These are phyloP conservation scores for Oleoguttula mirabilis DNA, from an alignment of 495 filamentous ascomycete species.

Conservation along the genomic window DNA sequence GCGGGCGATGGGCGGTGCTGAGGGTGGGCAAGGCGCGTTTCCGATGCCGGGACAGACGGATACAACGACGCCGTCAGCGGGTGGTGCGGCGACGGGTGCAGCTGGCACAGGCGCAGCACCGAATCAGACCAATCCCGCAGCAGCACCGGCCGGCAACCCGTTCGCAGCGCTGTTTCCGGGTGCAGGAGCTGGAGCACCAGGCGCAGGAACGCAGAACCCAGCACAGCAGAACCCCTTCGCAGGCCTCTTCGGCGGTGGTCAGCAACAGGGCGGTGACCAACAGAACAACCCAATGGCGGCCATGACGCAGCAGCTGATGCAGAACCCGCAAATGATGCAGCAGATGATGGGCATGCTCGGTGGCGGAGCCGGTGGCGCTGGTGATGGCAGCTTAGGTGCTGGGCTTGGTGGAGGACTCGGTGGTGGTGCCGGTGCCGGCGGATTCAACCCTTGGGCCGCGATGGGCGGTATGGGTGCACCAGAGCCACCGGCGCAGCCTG, in stretches of 20 bases:
- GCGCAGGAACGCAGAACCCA: background rate
- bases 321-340: conserved; percentile 32
- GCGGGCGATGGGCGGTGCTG: conserved; percentile 49
- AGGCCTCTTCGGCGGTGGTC: conserved; percentile 36
- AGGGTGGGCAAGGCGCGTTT: conserved; percentile 46
- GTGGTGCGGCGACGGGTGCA: conserved; percentile 11
- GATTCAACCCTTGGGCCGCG: conserved; percentile 19
- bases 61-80: conserved; percentile 36
- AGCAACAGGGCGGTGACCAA: background rate
- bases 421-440: background rate
- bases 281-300: conserved; percentile 32
- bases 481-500: conserved; percentile 41
- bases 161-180: conserved; percentile 50
- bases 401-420: conserved; percentile 15
- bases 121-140: conserved; percentile 11
- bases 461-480: conserved; percentile 6
- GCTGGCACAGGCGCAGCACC: conserved; percentile 23
- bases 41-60: conserved; percentile 84
- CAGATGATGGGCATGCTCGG: conserved; percentile 37
- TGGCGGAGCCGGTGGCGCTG: conserved; percentile 30
- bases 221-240: conserved; percentile 41
- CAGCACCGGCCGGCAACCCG: conserved; percentile 45
- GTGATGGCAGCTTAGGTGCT: conserved; percentile 4
- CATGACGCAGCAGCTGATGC: conserved; percentile 32
- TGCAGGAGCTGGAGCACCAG: conserved; percentile 2